Evolutionary conservation across 257 asterid genomes (phyloP), one percentile per base, ranked within the genome.

Genomic region (Datura wrightii): DNA sequence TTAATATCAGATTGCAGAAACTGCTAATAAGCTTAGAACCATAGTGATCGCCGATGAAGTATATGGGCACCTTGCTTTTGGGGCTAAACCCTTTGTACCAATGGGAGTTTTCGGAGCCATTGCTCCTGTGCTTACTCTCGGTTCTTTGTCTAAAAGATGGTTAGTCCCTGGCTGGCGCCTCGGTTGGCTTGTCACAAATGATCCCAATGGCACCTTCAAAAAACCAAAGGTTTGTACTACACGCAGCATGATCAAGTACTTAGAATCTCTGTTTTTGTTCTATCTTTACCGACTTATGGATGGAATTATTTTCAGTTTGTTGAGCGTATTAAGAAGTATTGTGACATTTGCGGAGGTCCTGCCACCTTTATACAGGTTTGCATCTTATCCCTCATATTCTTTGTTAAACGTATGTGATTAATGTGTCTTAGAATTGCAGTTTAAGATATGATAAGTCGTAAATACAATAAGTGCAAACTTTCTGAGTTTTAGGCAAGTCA

Each of bases 101-200:
- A 94, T 96, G 99, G 98, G 98, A 36, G 89, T 88, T 86, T 94
- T 94, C 83, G 97, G 97, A 79, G 86, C 92, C 1, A 14, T 92
- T 65, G 91, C 92, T 14, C 97, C 95, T 0, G 93, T 96, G 80
- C 80, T 96, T 36, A 96, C 97, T 46, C 92, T 96, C 8, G 99
- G 99, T 0, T 93, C 99, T 4, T 60, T 96, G 84, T 94, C 99
- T 1, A 96, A 96, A 89, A 90, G 99, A 90, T 96, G 97, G 97
- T 72, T 96, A 78, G 97, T 96, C 0, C 99, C 99, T 0, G 99
- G 99, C 52, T 95, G 98, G 98, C 95, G 97, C 48, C 93, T 95
- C 0, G 99, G 99, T 69, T 96, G 99, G 99, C 83, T 96, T 72
- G 99, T 93, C 19, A 86, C 86, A 0, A 92, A 89, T 54, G 99